Base-by-base conservation (phyloP, 805 yeast species). In the Metschnikowia henanensis region DNA sequence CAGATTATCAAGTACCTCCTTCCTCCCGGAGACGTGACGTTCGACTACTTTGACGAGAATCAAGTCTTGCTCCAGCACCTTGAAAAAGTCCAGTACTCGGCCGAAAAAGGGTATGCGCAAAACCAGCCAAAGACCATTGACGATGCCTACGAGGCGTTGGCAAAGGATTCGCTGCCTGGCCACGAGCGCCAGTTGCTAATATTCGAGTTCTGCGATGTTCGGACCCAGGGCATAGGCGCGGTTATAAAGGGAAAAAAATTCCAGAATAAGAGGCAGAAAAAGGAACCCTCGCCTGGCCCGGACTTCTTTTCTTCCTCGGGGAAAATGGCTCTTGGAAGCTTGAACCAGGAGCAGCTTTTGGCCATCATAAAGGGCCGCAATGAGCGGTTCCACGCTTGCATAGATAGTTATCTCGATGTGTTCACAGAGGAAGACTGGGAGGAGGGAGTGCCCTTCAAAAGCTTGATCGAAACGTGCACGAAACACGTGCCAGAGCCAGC, bases 181-280 rank as follows among this genome's bases (percentile, higher is more conserved):
- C 60, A 60, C 12, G 59, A 57, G 9, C 70, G 73, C 17, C 90
- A 83, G 50, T 56, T 87, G 7, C 67, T 91, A 21, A 70, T 87
- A 1, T 85, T 91, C 57, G 91, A 85, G 51, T 87, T 91, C 60
- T 72, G 79, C 15, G 96, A 91, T 60, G 87, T 85, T 12, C 55
- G 76, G 69, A 54, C 79, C 67, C 51, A 78, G 72, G 70, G 76
- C 67, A 32, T 76, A 61, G 65, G 68, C 0, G 59, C 68, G 5
- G 51, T 53, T 0, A 41, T 61, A 15, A 60, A 55, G 57, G 51
- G 70, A 59, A 35, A 42, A 34, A 23, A 43, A 49, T 22, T 25
- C 21, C 32, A 17, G 12, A 22, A 20, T 29, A 28, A 45, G 12
- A 41, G 47, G 20, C 30, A 33, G 19, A 43, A 41, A 29, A 16